A percentile compares a stretch with the other conserved stretches of the same genome.
Conservation (phyloP, 441 rosid species). For the Manihot esculenta region DNA sequence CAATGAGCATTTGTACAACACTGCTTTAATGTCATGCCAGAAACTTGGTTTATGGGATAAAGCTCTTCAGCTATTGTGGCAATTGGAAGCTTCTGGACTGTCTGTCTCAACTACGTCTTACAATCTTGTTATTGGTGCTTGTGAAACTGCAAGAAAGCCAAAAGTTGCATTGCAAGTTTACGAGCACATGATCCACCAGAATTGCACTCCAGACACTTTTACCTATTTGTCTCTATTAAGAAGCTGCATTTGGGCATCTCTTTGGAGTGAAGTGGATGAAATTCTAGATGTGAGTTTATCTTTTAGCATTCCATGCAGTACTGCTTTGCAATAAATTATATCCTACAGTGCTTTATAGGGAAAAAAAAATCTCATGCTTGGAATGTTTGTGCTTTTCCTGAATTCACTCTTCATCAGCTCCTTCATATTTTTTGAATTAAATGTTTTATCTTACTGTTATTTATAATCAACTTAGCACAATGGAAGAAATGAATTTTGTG, state of each 20-base stretch:
- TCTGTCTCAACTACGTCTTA: slow-evolving; percentile 51
- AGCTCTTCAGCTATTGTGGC: slow-evolving; percentile 76
- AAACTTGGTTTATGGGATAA: slow-evolving; percentile 77
- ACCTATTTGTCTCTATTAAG: slow-evolving; percentile 65
- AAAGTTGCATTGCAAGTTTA: slow-evolving; percentile 69
- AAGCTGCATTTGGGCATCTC: slow-evolving; percentile 79
- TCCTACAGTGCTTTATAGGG: neutral
- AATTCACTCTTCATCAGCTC: neutral
- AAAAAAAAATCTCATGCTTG: neutral
- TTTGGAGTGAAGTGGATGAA: slow-evolving; percentile 65
- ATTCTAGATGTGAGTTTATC: slow-evolving; percentile 52
- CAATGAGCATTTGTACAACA: slow-evolving; percentile 55
- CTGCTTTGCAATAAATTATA: neutral
- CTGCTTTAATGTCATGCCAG: slow-evolving; percentile 70
- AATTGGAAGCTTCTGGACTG: slow-evolving; percentile 58
- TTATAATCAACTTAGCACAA: too few relatives aligned
- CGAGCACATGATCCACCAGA: slow-evolving; percentile 57
- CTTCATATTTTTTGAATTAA: neutral
- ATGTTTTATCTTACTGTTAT: too few relatives aligned
- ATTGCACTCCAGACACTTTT: slow-evolving; percentile 57
- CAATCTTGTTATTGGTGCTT: slow-evolving; percentile 66
- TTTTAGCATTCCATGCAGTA: neutral
- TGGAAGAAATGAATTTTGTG: neutral
- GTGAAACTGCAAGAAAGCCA: slow-evolving; percentile 69
- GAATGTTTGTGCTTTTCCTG: neutral